Evolutionary conservation across 257 asterid genomes (phyloP), one percentile per base, ranked within the genome.

Genomic region (Solanum megistacrolobum): DNA sequence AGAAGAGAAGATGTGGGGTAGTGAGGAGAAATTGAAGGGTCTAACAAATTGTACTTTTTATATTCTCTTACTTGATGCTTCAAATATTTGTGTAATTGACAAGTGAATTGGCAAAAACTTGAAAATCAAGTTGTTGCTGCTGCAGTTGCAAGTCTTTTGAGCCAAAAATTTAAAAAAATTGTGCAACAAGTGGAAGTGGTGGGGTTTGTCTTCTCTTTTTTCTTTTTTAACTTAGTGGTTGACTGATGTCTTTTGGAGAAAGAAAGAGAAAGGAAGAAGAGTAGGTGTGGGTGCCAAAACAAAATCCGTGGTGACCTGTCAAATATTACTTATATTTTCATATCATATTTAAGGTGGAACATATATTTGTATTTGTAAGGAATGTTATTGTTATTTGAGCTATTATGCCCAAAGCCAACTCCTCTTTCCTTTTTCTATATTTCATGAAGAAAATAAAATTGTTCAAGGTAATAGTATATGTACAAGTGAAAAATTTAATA

Each of bases 181-280:
- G 8, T 41, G 69, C 25, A 43, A 41, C 83, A 71, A 69, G 71
- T 31, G 83, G 46, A 36, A 41, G 55, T 69, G 81, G 88, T 86
- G 83, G 83, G 46, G 88, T 69, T 69, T 52, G 20, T 32, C 36
- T 12, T 43, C 52, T 4, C 21, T 18, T 18, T 48, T 18, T 20
- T 52, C 21, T 65, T 58, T 18, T 85, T 39, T 27, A 41, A 31
- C 83, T 46, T 86, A 12, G 72, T 71, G 36, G 52, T 71, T 86
- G 83, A 86, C 88, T 86, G 88, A 46, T 86, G 83, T 86, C 71
- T 69, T 69, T 71, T 71, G 35, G 34, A 85, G 46, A 85, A 12
- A 52, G 32, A 46, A 46, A 46, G 55, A 46, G 55, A 46, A 46
- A 13, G 65, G 9, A 55, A 55, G 23, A 76, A 41, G 84, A 13